Evolutionary conservation across 495 filamentous ascomycete genomes (phyloP), one percentile per base, ranked within the genome.

Genomic region (Hypoxylon trugodes): DNA sequence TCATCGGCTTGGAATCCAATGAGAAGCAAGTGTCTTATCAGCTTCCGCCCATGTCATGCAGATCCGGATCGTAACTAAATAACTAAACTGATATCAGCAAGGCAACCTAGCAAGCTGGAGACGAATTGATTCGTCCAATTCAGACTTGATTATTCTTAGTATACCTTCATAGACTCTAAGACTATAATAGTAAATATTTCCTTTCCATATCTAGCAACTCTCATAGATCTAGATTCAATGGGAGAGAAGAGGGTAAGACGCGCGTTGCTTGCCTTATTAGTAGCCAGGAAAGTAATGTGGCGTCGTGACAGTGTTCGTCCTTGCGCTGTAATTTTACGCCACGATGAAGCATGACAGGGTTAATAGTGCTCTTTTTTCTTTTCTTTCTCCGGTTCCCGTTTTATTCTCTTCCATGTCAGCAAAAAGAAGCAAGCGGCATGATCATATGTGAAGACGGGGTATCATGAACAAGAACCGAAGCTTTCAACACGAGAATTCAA

Each of bases 1-100:
- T 33, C 33, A 16, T 53, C 49, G 41, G 16, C 35, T 47, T 33
- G 28, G 53, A 63, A 58, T 50, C 65, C 65, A 68, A 68, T 68
- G 22, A 49, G 54, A 59, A 36, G 26, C 6, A 33, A 59, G 54
- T 40, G 40, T 18, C 54, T 68, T 68, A 68, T 68, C 65, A 33
- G 49, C 59, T 21, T 55, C 33, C 8, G 1, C 26, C 26, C 22
- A 59, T 32, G n/a, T 26, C 16, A 19, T 46, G 38, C 47, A 52
- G 38, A 38, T 37, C 38, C 13, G 46, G 28, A 22, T 28, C 56
- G 26, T 16, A n/a, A 18, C 25, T n/a, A 60, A 18, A 19, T 37
- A 24, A 15, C 28, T 10, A 30, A 30, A n/a, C n/a, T 30, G 24
- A 18, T 19, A 16, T 47, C 43, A 5, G 37, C 37, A 25, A 37